These are phyloP conservation scores for Mycena pura DNA, from an alignment of 768 basidiomycete genomes.

Conservation along the genomic window DNA sequence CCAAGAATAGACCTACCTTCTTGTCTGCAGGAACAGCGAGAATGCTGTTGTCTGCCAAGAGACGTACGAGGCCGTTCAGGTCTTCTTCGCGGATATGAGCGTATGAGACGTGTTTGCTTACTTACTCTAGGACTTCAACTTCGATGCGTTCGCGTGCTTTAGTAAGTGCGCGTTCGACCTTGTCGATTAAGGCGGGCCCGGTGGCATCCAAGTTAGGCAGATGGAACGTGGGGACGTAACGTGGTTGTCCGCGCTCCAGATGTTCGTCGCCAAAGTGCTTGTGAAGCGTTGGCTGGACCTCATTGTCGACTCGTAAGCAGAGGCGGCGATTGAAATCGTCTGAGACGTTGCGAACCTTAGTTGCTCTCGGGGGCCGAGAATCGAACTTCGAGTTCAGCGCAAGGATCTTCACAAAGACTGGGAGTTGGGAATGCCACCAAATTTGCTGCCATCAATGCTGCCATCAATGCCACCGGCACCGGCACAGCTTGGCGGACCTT, in stretches of 20 bases:
- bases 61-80: conserved; percentile 9
- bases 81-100: conserved; percentile 15
- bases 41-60: conserved; percentile 18
- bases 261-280: conserved; percentile 1
- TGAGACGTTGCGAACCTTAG: not conserved
- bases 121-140: conserved; percentile 16
- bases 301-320: not conserved
- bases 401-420: no score
- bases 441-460: no score
- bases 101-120: conserved; percentile 13
- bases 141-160: conserved; percentile 5
- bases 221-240: conserved; percentile 18
- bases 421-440: no score
- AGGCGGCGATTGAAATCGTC: conserved; percentile 13
- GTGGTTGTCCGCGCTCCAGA: conserved; percentile 12
- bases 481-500: no score
- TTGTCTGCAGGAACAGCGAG: conserved; percentile 25
- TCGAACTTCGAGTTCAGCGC: conserved; percentile 18
- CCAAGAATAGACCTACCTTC: conserved; percentile 24
- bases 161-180: not conserved
- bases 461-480: no score
- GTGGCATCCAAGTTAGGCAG: conserved; percentile 17
- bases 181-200: conserved; percentile 9
- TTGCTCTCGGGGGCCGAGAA: conserved; percentile 2
- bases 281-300: conserved; percentile 8